Percentiles rank a stretch among this genome's conserved stretches.
Evolutionary conservation across 345 rosid genomes (phyloP).

Genomic region (Lagerstroemia speciosa): DNA sequence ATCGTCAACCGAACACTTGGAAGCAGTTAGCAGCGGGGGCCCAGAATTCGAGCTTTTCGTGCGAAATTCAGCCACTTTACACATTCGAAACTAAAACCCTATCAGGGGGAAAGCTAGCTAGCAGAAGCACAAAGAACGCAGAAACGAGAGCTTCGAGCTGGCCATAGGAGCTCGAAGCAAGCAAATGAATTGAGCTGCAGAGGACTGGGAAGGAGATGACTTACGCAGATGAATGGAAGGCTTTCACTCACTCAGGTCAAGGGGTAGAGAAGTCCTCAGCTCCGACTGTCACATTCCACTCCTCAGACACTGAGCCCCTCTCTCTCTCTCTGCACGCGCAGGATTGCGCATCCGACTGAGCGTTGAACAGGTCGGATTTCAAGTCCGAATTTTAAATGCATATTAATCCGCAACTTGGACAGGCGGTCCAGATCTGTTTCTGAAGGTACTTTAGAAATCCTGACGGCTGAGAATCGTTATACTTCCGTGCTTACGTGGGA

Average conservation of each 20-base stretch:
- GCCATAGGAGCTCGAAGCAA: no score
- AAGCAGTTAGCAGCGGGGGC: neutral
- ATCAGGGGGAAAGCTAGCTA: neutral
- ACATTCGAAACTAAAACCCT: neutral
- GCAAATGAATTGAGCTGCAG: neutral
- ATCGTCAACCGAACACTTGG: neutral
- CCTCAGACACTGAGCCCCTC: neutral
- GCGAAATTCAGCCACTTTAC: neutral
- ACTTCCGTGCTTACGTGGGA: no score
- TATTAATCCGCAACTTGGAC: no score
- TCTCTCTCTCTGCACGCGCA: neutral
- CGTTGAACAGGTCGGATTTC: no score
- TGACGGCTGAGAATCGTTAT: no score
- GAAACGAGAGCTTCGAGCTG: neutral
- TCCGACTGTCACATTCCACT: neutral
- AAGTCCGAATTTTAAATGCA: no score
- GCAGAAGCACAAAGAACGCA: neutral
- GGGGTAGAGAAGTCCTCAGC: neutral
- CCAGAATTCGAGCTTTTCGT: neutral
- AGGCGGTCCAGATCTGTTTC: no score
- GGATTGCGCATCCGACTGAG: no score
- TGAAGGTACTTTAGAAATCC: no score
- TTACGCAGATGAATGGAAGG: neutral
- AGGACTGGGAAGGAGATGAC: neutral
- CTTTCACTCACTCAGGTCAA: neutral